Conservation (phyloP, 768 basidiomycete genomes). For the Boletellus ananiceps region DNA sequence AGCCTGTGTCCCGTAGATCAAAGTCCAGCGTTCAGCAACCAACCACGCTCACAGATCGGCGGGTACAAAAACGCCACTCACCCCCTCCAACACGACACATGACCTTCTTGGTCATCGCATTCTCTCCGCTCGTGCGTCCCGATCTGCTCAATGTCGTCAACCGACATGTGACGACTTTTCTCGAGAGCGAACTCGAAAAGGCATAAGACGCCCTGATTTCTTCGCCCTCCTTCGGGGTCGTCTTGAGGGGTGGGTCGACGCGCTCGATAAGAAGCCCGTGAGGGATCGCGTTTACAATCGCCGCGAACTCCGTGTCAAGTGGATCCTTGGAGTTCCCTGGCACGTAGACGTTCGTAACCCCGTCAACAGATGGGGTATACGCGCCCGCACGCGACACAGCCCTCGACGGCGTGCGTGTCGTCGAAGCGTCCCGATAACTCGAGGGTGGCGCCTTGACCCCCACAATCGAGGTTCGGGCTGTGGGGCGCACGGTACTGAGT, state of each 20-base stretch:
- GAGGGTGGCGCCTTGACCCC: slow-evolving; percentile 59
- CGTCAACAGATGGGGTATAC: slow-evolving; percentile 55
- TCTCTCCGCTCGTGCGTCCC: slow-evolving; percentile 38
- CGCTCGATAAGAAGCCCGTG: slow-evolving; percentile 78
- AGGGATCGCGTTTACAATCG: slow-evolving; percentile 66
- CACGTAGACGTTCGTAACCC: slow-evolving; percentile 57
- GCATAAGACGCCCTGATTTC: slow-evolving; percentile 83
- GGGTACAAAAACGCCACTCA: slow-evolving; percentile 31
- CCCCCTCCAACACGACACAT: slow-evolving; percentile 90
- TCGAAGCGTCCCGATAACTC: slow-evolving; percentile 62
- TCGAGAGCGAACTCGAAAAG: slow-evolving; percentile 65
- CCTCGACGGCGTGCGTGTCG: slow-evolving; percentile 56
- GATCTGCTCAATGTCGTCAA: slow-evolving; percentile 73
- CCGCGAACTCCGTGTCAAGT: slow-evolving; percentile 75
- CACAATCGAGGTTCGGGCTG: slow-evolving; percentile 35
- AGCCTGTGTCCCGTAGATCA: slow-evolving; percentile 40
- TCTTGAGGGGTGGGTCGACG: slow-evolving; percentile 70
- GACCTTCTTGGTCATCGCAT: slow-evolving; percentile 67
- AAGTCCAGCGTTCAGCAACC: background rate
- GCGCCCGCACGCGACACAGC: slow-evolving; percentile 63
- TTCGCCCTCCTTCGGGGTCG: slow-evolving; percentile 63
- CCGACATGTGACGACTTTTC: slow-evolving; percentile 74
- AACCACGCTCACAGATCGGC: background rate
- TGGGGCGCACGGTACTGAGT: slow-evolving; percentile 34
- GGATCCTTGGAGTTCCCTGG: slow-evolving; percentile 70